Conservation (phyloP, 2,329 filamentous ascomycete species). For the Metarhizium humberi region DNA sequence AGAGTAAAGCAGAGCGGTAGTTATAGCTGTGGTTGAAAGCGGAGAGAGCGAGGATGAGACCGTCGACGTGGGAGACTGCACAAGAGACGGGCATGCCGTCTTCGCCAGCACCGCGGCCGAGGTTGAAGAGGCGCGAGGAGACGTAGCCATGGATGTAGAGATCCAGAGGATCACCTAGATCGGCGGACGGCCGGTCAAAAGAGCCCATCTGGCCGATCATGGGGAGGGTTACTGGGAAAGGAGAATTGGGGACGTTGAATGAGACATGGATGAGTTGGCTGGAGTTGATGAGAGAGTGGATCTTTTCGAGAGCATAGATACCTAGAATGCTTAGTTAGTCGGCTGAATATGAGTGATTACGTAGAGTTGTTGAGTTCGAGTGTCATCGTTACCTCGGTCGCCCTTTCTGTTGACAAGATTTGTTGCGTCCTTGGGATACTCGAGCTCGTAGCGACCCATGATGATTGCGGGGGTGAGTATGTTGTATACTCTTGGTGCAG, state of each 20-base stretch:
- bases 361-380: not conserved
- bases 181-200: conserved; percentile 52
- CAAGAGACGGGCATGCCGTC: conserved; percentile 62
- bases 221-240: conserved; percentile 69
- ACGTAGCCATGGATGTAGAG: conserved; percentile 82
- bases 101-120: conserved; percentile 28
- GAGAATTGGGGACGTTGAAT: conserved; percentile 54
- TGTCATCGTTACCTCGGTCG: conserved; percentile 42
- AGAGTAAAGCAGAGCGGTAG: conserved; percentile 72
- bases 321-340: conserved; percentile 31
- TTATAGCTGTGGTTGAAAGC: conserved; percentile 79
- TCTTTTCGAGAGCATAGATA: conserved; percentile 61
- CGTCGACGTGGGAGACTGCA: conserved; percentile 67
- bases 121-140: conserved; percentile 65
- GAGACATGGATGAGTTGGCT: conserved; percentile 72
- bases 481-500: not conserved
- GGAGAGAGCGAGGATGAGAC: conserved; percentile 69
- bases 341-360: conserved; percentile 2
- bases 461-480: not conserved
- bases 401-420: conserved; percentile 62
- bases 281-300: conserved; percentile 67
- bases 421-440: conserved; percentile 53
- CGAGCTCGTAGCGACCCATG: conserved; percentile 32
- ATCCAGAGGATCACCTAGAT: conserved; percentile 56
- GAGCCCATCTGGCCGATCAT: conserved; percentile 82